Percentiles rank a stretch among this genome's conserved stretches.
Conservation (phyloP, 2,329 filamentous ascomycete genomes). For the Nigrograna mackinnonii region DNA sequence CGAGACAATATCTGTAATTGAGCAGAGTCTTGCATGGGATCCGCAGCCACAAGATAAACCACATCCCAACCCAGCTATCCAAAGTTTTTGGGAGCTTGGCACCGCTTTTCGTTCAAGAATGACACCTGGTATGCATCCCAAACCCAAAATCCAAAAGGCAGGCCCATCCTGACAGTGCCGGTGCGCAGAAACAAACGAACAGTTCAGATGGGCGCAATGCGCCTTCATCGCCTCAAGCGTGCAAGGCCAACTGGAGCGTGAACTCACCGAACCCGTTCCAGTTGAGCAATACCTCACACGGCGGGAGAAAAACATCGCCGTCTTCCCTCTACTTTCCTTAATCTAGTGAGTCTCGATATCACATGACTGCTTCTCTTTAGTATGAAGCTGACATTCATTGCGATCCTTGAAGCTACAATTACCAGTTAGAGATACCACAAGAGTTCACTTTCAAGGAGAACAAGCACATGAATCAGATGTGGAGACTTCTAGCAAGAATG, state of each 20-base stretch:
- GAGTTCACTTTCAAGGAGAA: too few species aligned
- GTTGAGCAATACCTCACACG: conserved; percentile 4
- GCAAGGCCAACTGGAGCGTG: conserved; percentile 1
- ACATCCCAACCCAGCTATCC: conserved; percentile 3
- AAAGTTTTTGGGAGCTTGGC: conserved; percentile 3
- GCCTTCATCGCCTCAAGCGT: conserved; percentile 3
- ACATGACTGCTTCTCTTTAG: too few species aligned
- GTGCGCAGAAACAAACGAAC: conserved; percentile 3
- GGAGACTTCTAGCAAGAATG: too few species aligned
- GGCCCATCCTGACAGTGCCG: too few species aligned
- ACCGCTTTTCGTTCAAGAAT: conserved; percentile 1
- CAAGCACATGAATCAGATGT: too few species aligned
- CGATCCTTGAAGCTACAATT: too few species aligned
- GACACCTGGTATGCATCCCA: conserved; percentile 1
- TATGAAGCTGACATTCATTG: too few species aligned
- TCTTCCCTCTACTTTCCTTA: conserved; percentile 3
- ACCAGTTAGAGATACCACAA: too few species aligned
- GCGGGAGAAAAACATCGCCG: conserved; percentile 2
- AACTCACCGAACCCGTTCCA: conserved; percentile 1
- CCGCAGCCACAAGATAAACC: conserved; percentile 1
- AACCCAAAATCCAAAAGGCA: background rate
- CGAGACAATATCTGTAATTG: conserved; percentile 1
- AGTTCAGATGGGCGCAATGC: conserved; percentile 5
- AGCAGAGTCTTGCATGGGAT: conserved; percentile 3
- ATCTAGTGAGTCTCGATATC: conserved; percentile 3